Conservation (phyloP, 352 stramenopile genomes). For the Globisporangium iwayamae region DNA sequence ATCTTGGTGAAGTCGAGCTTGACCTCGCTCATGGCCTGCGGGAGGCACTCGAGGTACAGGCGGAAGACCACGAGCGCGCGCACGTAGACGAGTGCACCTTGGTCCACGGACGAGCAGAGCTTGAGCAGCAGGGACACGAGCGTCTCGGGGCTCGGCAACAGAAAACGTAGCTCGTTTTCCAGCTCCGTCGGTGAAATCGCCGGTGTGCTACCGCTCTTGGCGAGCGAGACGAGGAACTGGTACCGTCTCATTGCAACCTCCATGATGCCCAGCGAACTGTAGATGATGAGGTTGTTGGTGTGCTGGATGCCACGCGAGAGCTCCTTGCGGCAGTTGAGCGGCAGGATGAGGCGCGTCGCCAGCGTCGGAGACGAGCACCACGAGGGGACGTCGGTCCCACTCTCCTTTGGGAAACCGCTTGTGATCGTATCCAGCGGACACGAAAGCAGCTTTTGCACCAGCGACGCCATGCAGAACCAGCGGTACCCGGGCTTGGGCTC, state of each 20-base stretch:
- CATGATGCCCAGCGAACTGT: slow-evolving; percentile 65
- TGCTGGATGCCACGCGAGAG: slow-evolving; percentile 81
- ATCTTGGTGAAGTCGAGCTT: slow-evolving; percentile 87
- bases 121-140: slow-evolving; percentile 80
- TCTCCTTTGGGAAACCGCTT: slow-evolving; percentile 19
- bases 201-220: slow-evolving; percentile 6
- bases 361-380: slow-evolving; percentile 53
- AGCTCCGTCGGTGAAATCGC: slow-evolving; percentile 29
- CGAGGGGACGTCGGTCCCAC: slow-evolving; percentile 11
- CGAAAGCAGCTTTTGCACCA: slow-evolving; percentile 65
- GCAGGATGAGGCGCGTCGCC: slow-evolving; percentile 58
- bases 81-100: slow-evolving; percentile 60
- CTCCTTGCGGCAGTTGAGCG: slow-evolving; percentile 71
- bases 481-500: slow-evolving; percentile 71
- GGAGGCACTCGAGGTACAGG: slow-evolving; percentile 71
- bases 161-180: slow-evolving; percentile 59
- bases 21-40: slow-evolving; percentile 68
- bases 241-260: slow-evolving; percentile 57
- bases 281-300: slow-evolving; percentile 68
- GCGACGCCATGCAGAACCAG: slow-evolving; percentile 74
- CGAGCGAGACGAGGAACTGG: slow-evolving; percentile 31
- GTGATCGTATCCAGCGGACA: slow-evolving; percentile 42
- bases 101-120: slow-evolving; percentile 43
- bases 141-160: slow-evolving; percentile 72
- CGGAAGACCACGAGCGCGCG: slow-evolving; percentile 71